Base-by-base conservation (phyloP, 2,329 filamentous ascomycete genomes). In the Fusarium keratoplasticum region DNA sequence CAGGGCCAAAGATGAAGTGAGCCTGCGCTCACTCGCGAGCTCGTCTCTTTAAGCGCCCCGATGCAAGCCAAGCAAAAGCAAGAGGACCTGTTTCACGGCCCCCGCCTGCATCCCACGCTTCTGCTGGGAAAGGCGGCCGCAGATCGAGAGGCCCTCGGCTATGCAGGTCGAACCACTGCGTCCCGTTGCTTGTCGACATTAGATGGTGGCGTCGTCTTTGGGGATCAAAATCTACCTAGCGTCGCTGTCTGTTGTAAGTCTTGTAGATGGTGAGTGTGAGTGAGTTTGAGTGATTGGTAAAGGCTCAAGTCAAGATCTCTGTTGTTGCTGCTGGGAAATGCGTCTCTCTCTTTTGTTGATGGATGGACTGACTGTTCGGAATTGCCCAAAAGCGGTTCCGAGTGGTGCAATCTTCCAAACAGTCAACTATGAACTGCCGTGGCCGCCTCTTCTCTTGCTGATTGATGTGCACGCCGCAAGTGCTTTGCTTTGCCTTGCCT, bases 91-190 rank as follows among this genome's bases (percentile, higher is more conserved):
- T 78, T 76, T 75, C 75, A 76, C 69, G 63, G 60, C 61, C 72
- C 76, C 75, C 60, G 67, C 71, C 72, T 77, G 73, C 73, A 78
- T 78, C 77, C 76, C 77, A 77, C 75, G 77, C 78, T 80, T 79
- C 76, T 79, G 81, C 80, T 81, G 75, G 76, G 70, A 76, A 76
- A 69, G 71, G 57, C 71, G 80, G 80, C 74, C 80, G 81, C 81
- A 83, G 79, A 80, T 79, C 75, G 72, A 78, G 80, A 79, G 81
- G 72, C 81, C 81, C 79, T 83, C 82, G 81, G 81, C 72, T 83
- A 83, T 83, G 82, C 82, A 83, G 76, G 79, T 78, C 78, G 78
- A 78, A 77, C 75, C 76, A 77, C 70, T 78, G 70, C 73, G 66
- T 73, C 70, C 70, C 66, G 57, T 60, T 70, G 70, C 62, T 74